Evolutionary conservation across 2,329 filamentous ascomycete species (phyloP).

Genomic region (Phaeosphaeriaceae sp.): DNA sequence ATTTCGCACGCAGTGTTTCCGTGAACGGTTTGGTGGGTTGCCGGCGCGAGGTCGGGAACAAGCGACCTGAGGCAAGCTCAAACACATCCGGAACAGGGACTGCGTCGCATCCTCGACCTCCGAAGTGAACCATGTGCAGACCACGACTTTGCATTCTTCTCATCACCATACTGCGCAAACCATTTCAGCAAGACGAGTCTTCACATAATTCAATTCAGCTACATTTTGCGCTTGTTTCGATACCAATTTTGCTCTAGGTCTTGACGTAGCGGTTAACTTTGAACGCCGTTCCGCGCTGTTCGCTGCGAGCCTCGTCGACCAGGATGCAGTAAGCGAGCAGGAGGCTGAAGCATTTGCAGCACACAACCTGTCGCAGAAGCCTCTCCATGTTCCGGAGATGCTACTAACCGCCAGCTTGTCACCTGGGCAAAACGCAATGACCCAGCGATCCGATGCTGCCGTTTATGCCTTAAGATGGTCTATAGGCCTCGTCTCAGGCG

Average conservation of each 20-base stretch:
- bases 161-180: background rate
- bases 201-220: background rate
- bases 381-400: conserved; percentile 41
- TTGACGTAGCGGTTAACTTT: background rate
- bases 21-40: conserved; percentile 23
- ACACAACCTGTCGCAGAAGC: conserved; percentile 46
- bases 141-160: conserved; percentile 10
- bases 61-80: conserved; percentile 39
- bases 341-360: conserved; percentile 47
- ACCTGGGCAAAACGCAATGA: conserved; percentile 33
- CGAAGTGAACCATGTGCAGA: conserved; percentile 18
- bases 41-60: conserved; percentile 18
- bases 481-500: conserved; percentile 44
- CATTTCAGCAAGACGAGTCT: background rate
- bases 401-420: conserved; percentile 35
- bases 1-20: conserved; percentile 33
- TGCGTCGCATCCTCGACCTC: conserved; percentile 39
- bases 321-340: conserved; percentile 29
- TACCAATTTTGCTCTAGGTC: background rate
- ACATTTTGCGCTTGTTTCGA: background rate
- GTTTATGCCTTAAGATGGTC: conserved; percentile 49
- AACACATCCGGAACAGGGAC: conserved; percentile 45
- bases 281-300: background rate
- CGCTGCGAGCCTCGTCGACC: conserved; percentile 23
- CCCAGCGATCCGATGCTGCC: conserved; percentile 22